phyloP scores from a whole-genome alignment of 192 early-diverging fungal genomes.

The Glomus cerebriforme region DNA sequence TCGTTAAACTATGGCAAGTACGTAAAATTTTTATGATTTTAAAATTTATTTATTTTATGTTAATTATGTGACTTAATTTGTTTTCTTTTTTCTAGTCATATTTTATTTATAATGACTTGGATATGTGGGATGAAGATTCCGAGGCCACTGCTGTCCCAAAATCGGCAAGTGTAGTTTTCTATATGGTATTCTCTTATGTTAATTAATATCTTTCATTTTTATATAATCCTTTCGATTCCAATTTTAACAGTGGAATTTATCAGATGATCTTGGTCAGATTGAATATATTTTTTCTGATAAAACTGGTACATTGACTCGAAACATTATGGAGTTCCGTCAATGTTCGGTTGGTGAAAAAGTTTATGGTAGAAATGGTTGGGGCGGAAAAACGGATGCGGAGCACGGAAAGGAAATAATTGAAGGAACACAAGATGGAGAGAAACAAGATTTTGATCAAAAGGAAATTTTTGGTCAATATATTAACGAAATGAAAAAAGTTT shows the following conservation, averaged over 20 bases:
- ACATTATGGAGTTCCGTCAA: constrained; percentile 96
- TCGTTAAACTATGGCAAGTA: constrained; percentile 85
- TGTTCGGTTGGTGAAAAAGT: constrained; percentile 83
- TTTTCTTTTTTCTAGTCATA: constrained; percentile 58
- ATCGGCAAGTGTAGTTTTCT: constrained; percentile 47
- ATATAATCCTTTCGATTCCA: constrained; percentile 36
- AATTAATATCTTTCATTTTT: neutral
- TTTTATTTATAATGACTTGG: constrained; percentile 89
- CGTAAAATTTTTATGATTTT: constrained; percentile 7
- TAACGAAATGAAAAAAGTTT: constrained; percentile 59
- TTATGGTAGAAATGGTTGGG: constrained; percentile 79
- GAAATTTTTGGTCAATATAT: constrained; percentile 60
- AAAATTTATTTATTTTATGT: neutral
- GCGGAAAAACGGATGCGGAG: constrained; percentile 68
- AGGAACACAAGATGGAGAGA: constrained; percentile 43
- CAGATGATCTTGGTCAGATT: constrained; percentile 95
- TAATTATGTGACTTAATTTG: neutral
- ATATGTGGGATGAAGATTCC: constrained; percentile 78
- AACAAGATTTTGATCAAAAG: constrained; percentile 32
- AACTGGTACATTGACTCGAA: constrained; percentile 94
- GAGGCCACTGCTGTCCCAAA: constrained; percentile 65
- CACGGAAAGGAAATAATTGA: constrained; percentile 58
- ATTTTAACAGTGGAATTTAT: constrained; percentile 80
- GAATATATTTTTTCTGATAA: constrained; percentile 98
- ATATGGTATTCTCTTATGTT: constrained; percentile 6